Base-by-base conservation (phyloP, 2,329 filamentous ascomycete species). In the Penicillium concentricum region DNA sequence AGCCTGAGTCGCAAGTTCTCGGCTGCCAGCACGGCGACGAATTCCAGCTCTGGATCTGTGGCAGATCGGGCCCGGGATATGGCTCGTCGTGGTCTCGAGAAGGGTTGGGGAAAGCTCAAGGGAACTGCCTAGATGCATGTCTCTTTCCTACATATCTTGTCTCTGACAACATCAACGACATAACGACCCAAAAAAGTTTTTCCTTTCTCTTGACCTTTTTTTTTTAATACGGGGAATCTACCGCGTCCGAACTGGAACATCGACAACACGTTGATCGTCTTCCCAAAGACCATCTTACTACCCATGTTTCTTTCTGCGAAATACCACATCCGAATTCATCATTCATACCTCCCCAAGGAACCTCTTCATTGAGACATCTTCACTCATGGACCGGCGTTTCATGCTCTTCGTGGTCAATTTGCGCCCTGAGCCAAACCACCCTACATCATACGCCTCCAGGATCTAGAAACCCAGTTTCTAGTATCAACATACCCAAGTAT, bases 31-130 rank as follows among this genome's bases (percentile, higher is more conserved):
- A 70, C 71, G 7, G 66, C 64, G 52, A 75, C 74, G 44, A 66
- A 64, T 50, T 72, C 69, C 60, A 76, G 73, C 57, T 63, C 71
- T 18, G 68, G 69, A 34, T 76, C 74, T 0, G 64, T 70, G 35
- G 65, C 68, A 18, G 70, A 73, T 44, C 69, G 69, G 12, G 71
- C 70, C 52, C 70, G 70, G 39, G 69, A 74, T 35, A 70, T 68
- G 61, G 70, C 74, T 54, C 69, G 69, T 42, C 68, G 68, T 28
- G 69, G 71, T 50, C 61, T 76, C 8, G 72, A 75, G 57, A 74
- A 70, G 61, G 70, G 73, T 51, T 77, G 74, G 74, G 73, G 68
- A 53, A 76, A 75, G 67, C 59, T 77, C 47, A 70, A 65, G 64
- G 71, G 72, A 43, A 67, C 70, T 59, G 67, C 72, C 41, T 74